Evolutionary conservation across 1,284 basidiomycete genomes (phyloP).

Genomic region (Apiotrichum veenhuisii): DNA sequence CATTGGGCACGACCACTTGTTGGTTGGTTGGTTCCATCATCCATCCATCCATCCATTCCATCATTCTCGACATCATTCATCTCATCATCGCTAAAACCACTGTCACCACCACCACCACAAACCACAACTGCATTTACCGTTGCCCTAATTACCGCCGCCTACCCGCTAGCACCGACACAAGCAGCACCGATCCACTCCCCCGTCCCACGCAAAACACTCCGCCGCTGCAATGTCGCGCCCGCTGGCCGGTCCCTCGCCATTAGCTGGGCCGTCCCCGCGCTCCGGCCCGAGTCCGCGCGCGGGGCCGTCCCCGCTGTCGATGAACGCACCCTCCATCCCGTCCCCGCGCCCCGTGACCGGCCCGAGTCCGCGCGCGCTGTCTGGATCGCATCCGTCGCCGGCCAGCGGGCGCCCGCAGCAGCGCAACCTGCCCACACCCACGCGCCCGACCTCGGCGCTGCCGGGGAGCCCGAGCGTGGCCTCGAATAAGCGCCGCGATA

Average conservation of each 20-base stretch:
- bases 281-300: constrained; percentile 13
- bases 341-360: constrained; percentile 4
- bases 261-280: constrained; percentile 8
- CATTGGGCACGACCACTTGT: no score
- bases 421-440: constrained; percentile 8
- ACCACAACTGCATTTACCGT: no score
- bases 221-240: constrained; percentile 9
- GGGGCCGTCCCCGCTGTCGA: constrained; percentile 12
- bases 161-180: background rate
- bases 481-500: background rate
- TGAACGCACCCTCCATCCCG: background rate
- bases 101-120: no score
- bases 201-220: no score
- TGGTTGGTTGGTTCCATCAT: no score
- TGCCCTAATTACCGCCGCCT: background rate
- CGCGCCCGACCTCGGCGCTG: constrained; percentile 8
- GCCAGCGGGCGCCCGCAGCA: background rate
- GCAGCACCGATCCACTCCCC: no score
- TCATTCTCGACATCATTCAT: no score
- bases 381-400: constrained; percentile 4
- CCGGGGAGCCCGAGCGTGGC: background rate
- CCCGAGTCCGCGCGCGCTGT: constrained; percentile 10
- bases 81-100: no score
- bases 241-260: constrained; percentile 8
- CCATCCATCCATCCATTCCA: no score